Evolutionary conservation across 352 stramenopile species (phyloP).

Genomic region (Globisporangium canariense): DNA sequence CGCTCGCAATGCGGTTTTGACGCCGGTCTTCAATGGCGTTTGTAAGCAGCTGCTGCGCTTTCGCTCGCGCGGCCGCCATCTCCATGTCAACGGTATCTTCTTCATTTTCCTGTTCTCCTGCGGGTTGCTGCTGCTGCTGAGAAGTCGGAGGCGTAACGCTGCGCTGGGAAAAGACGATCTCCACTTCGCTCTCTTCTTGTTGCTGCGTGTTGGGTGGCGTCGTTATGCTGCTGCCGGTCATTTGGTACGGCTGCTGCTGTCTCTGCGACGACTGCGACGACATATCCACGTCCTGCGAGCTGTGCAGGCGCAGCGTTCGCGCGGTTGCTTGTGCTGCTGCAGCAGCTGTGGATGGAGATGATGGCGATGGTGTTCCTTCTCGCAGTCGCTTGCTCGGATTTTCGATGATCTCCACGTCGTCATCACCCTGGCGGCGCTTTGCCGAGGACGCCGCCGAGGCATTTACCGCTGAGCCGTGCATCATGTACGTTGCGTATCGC

Average conservation of each 20-base stretch:
- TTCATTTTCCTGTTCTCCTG: neutral
- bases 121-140: neutral
- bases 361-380: constrained; percentile 4
- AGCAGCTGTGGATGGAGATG: neutral
- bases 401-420: constrained; percentile 5
- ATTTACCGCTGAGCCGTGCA: neutral
- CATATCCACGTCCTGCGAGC: constrained; percentile 13
- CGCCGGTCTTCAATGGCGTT: constrained; percentile 27
- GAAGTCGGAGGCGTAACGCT: neutral
- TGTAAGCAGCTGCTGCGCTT: constrained; percentile 12
- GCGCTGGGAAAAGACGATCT: constrained; percentile 10
- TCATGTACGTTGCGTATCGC: neutral
- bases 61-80: neutral
- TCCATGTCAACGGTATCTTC: neutral
- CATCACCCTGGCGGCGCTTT: constrained; percentile 11
- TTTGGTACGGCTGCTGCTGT: neutral
- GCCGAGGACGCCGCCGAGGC: neutral
- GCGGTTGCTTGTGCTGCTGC: neutral
- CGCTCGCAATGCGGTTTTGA: constrained; percentile 8
- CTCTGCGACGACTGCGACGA: neutral
- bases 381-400: constrained; percentile 9
- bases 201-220: neutral
- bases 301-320: constrained; percentile 12
- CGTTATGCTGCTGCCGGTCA: neutral
- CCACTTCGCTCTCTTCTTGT: constrained; percentile 1